Base-by-base conservation (phyloP, 495 filamentous ascomycete genomes). In the Evansstolkia leycettana region DNA sequence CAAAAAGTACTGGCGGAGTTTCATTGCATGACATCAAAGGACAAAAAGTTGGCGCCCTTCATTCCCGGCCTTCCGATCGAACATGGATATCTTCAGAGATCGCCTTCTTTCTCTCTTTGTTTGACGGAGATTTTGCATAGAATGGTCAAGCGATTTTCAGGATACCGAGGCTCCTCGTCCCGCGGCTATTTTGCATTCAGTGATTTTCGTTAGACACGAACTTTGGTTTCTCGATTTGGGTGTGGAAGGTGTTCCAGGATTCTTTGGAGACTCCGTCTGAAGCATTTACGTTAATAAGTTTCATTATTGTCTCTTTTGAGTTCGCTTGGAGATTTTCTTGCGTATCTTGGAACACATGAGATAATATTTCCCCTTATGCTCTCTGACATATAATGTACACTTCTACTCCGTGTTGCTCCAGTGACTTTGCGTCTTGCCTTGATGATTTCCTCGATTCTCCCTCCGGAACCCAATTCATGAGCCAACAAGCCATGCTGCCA, bases 71-170 rank as follows among this genome's bases (percentile, higher is more conserved):
- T 9, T 5, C 20, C 20, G 9, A 5, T 23, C 20, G 9, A 23
- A 5, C 20, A 23, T 23, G 20, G 20, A 23, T 23, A 23, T 23
- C 20, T 9, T 23, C 9, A 5, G 20, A 9, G 20, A 23, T 4
- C 9, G 20, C 20, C 20, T 5, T 23, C 9, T 23, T 7, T 15
- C 17, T 13, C 9, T 34, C 17, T 23, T 25, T 12, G 5, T 6
- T 38, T 37, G 36, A 29, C 28, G 30, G 39, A 31, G 9, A 35
- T 42, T 43, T 52, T 45, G 45, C 49, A 52, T 52, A 47, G 45
- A 52, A 38, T 35, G 40, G 27, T 5, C 27, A 29, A 29, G 13
- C 27, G 27, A 29, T 14, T 29, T 11, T n/a, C 24, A 11, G 24
- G 11, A 26, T 26, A 7, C 11, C 6, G 7, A 26, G 24, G 7